These are phyloP conservation scores for Macadamia tetraphylla DNA, from an alignment of 164 flowering plant species.

Conservation along the genomic window DNA sequence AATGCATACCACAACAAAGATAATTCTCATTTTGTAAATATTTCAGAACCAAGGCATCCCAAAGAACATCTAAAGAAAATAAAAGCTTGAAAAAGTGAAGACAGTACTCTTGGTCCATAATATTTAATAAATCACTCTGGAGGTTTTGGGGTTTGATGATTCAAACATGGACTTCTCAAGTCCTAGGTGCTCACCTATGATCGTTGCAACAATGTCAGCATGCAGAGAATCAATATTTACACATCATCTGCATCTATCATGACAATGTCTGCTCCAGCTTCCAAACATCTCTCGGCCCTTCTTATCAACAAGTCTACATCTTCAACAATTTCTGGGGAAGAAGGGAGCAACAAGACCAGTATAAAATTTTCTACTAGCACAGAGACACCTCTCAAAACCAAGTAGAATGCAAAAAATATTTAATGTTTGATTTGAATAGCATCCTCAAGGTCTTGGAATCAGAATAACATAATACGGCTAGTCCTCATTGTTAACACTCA, in stretches of 20 bases:
- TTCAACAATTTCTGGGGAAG: conserved; percentile 63
- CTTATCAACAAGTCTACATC: conserved; percentile 79
- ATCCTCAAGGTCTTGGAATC: no score
- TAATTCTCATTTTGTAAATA: background rate
- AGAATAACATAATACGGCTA: no score
- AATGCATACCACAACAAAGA: background rate
- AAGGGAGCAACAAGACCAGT: background rate
- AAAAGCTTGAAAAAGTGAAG: background rate
- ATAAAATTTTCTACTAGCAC: background rate
- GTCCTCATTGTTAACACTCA: no score
- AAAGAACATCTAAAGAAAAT: background rate
- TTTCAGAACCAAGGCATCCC: background rate
- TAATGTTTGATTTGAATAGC: no score
- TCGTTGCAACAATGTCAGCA: conserved; percentile 73
- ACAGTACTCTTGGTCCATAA: conserved; percentile 81
- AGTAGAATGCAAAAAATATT: no score
- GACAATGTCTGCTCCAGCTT: conserved; percentile 98
- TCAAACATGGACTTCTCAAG: conserved; percentile 95
- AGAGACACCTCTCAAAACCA: background rate
- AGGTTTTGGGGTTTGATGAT: conserved; percentile 55
- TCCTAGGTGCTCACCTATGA: conserved; percentile 72
- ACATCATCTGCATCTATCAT: conserved; percentile 91
- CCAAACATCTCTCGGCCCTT: conserved; percentile 91
- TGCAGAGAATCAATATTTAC: conserved; percentile 55
- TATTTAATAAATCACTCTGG: conserved; percentile 80